These are phyloP conservation scores for Penicillium nordicum DNA, from an alignment of 2,329 filamentous ascomycete genomes.

Conservation along the genomic window DNA sequence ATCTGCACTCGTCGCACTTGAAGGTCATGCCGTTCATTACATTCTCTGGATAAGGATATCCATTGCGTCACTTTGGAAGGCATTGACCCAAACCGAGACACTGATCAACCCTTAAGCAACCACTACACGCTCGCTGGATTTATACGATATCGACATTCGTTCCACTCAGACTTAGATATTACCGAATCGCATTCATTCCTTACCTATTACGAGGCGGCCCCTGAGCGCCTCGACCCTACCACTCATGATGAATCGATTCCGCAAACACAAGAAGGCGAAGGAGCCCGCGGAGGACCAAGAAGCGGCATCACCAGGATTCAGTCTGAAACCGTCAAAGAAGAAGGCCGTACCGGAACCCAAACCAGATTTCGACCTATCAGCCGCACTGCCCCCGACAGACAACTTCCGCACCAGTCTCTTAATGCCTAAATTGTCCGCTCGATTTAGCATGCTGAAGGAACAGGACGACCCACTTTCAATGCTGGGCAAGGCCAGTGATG, in stretches of 20 bases:
- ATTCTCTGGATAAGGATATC: constrained; percentile 15
- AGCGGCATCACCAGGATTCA: constrained; percentile 42
- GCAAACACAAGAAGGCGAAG: constrained; percentile 40
- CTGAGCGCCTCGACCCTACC: not conserved
- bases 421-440: constrained; percentile 90
- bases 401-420: constrained; percentile 93
- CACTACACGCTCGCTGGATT: not conserved
- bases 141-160: constrained; percentile 2
- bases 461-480: constrained; percentile 88
- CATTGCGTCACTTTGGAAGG: constrained; percentile 11
- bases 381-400: constrained; percentile 74
- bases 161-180: not conserved
- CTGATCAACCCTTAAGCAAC: constrained; percentile 2
- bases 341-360: constrained; percentile 49
- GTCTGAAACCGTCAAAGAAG: constrained; percentile 47
- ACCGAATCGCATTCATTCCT: not conserved
- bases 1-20: constrained; percentile 6
- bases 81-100: not conserved
- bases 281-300: constrained; percentile 25
- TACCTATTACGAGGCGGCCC: not conserved
- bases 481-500: constrained; percentile 90
- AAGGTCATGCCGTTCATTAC: constrained; percentile 22
- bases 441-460: constrained; percentile 95
- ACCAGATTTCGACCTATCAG: constrained; percentile 72
- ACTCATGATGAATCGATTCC: constrained; percentile 41